These are phyloP conservation scores for Planoprotostelium fungivorum DNA, from an alignment of 78 protist species.

Conservation along the genomic window DNA sequence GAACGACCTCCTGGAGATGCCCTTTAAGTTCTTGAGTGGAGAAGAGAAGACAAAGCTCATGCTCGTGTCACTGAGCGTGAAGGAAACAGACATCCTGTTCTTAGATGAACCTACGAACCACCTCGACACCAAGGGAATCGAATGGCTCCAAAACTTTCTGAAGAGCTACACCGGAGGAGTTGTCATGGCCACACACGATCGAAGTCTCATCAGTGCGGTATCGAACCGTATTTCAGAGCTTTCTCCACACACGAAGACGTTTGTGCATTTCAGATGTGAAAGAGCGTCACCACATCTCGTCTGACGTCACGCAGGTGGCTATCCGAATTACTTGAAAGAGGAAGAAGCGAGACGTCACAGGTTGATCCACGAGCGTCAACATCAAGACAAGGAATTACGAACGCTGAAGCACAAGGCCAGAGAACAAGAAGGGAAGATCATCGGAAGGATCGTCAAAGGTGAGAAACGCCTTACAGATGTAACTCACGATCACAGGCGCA, in stretches of 20 bases:
- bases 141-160: neutral
- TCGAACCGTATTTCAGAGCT: neutral
- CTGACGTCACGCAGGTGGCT: neutral
- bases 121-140: slow-evolving; percentile 47
- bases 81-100: slow-evolving; percentile 67
- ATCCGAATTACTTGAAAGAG: neutral
- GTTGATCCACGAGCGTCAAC: neutral
- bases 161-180: neutral
- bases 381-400: neutral
- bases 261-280: neutral
- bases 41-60: neutral
- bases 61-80: neutral
- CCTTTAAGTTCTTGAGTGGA: neutral
- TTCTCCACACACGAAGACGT: neutral
- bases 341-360: neutral
- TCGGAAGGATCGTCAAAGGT: neutral
- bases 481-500: neutral
- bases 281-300: neutral
- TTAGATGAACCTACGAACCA: slow-evolving; percentile 96
- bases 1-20: neutral
- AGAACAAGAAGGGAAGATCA: neutral
- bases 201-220: neutral
- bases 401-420: neutral
- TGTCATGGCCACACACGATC: neutral
- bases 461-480: neutral